Percentiles rank a stretch among this genome's conserved stretches.
phyloP scores from a whole-genome alignment of 495 filamentous ascomycete genomes.

The Hyaloscypha variabilis region DNA sequence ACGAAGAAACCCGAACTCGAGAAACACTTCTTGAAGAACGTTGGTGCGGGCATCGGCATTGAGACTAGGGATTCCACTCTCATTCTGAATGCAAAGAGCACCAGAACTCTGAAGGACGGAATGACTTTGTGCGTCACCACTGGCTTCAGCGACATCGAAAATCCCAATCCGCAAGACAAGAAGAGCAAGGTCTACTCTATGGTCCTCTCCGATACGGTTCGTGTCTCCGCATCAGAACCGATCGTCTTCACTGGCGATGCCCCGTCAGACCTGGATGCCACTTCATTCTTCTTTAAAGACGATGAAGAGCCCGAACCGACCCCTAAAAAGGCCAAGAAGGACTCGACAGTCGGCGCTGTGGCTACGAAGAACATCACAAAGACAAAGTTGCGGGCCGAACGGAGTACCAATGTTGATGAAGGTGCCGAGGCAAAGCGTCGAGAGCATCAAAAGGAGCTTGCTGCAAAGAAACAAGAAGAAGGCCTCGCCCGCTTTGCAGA shows the following conservation, averaged over 20 bases:
- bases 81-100: conserved; percentile 82
- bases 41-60: conserved; percentile 89
- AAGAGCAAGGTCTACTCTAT: conserved; percentile 86
- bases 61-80: conserved; percentile 84
- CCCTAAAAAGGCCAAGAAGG: conserved; percentile 76
- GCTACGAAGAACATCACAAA: conserved; percentile 91
- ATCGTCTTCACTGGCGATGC: conserved; percentile 93
- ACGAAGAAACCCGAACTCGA: conserved; percentile 93
- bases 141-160: conserved; percentile 85
- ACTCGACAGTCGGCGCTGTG: conserved; percentile 77
- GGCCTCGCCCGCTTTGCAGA: conserved; percentile 81
- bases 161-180: conserved; percentile 80
- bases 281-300: conserved; percentile 97
- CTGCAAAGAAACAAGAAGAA: conserved; percentile 83
- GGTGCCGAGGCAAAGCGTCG: conserved; percentile 85
- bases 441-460: conserved; percentile 92
- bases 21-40: conserved; percentile 86
- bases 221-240: conserved; percentile 74
- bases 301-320: conserved; percentile 71
- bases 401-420: conserved; percentile 82
- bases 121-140: conserved; percentile 93
- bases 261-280: conserved; percentile 84
- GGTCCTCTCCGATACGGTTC: conserved; percentile 89
- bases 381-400: conserved; percentile 89
- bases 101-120: conserved; percentile 81